Base-by-base conservation (phyloP, 495 filamentous ascomycete genomes). In the Letharia columbiana region DNA sequence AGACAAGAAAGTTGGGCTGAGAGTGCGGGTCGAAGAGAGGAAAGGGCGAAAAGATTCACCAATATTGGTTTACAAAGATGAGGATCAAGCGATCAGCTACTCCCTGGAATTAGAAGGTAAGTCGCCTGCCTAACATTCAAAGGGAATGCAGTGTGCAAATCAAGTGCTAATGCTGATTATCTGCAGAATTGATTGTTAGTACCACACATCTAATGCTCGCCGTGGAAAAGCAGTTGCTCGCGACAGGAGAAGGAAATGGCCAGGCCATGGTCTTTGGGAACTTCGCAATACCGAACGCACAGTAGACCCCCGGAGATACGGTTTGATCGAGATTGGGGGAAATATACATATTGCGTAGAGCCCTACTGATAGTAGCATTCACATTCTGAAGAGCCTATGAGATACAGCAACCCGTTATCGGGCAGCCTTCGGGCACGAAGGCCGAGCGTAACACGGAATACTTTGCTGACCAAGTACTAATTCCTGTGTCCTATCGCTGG, bases 251-350 rank as follows among this genome's bases (percentile, higher is more conserved):
- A 15, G 73, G 78, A 58, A 79, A 82, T 76, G 80, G 80, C 72
- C 85, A 84, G 71, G 85, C 85, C 52, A 76, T 89, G 70, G 74
- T 85, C 56, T 83, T 86, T 74, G 81, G 81, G 62, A 79, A 77
- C 39, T 69, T 81, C 71, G 78, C 67, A 50, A 67, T 61, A 45
- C 49, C 44, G 28, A 69, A 52, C n/a, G 41, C 56, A 17, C 47
- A 65, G 31, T 33, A 37, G 17, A 50, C 4, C 23, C 37, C 37
- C 15, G 59, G 5, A 28, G 45, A 56, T 18, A 20, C 58, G 8
- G 37, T 23, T n/a, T 28, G 18, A 49, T 52, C 13, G 40, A 12
- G 28, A 49, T 4, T 35, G 28, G 3, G 13, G 45, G 17, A 10
- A 54, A 9, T 39, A 10, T 12, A 49, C 8, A 31, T 33, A 2